Evolutionary conservation across 768 basidiomycete genomes (phyloP).

Genomic region (Fomitopsis serialis): DNA sequence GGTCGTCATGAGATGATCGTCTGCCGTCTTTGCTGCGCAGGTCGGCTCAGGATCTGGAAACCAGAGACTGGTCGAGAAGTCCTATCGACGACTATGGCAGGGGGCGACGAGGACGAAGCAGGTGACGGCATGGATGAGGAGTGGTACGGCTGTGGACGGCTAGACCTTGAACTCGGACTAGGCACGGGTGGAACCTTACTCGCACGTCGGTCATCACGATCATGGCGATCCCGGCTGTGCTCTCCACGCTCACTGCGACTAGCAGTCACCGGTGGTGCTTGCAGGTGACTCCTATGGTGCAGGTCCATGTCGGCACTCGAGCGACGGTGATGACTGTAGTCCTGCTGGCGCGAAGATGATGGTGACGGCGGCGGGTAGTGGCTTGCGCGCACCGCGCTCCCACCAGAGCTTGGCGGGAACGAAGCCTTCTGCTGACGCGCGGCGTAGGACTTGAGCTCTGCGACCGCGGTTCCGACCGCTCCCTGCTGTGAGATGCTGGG

Average conservation of each 20-base stretch:
- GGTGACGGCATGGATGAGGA: constrained; percentile 16
- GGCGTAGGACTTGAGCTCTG: constrained; percentile 25
- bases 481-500: neutral
- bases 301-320: constrained; percentile 11
- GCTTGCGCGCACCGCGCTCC: constrained; percentile 4
- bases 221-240: constrained; percentile 8
- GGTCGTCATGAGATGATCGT: constrained; percentile 20
- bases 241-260: constrained; percentile 6
- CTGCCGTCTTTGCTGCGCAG: constrained; percentile 18
- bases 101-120: constrained; percentile 14
- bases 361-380: neutral
- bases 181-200: constrained; percentile 1
- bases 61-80: constrained; percentile 11
- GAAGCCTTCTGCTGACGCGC: neutral
- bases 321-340: constrained; percentile 11
- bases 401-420: constrained; percentile 4
- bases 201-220: constrained; percentile 8
- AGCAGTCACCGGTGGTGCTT: neutral
- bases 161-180: neutral
- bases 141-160: constrained; percentile 7
- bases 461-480: constrained; percentile 17
- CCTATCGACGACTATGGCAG: constrained; percentile 13
- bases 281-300: neutral
- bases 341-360: neutral
- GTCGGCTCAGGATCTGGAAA: constrained; percentile 25